phyloP scores from a whole-genome alignment of 345 rosid genomes.

The Toxicodendron radicans region DNA sequence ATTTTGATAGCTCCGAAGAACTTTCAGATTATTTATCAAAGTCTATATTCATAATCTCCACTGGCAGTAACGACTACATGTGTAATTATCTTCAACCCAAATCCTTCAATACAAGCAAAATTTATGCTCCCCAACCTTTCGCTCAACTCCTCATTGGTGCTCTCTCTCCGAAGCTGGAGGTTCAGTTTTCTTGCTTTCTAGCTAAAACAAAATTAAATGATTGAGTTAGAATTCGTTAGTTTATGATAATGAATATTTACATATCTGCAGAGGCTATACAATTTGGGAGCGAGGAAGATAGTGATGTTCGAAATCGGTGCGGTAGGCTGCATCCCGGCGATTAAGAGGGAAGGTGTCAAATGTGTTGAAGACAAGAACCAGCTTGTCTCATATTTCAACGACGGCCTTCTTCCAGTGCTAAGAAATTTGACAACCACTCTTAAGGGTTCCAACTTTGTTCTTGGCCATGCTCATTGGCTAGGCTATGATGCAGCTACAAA shows the following conservation, averaged over 20 bases:
- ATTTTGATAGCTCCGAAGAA: conserved; percentile 17
- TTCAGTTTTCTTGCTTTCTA: conserved; percentile 4
- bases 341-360: conserved; percentile 27
- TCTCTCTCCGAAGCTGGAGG: conserved; percentile 33
- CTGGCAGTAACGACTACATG: conserved; percentile 49
- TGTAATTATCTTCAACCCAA: conserved; percentile 15
- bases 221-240: neutral
- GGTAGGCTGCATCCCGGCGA: conserved; percentile 46
- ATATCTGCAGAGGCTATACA: conserved; percentile 30
- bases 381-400: conserved; percentile 31
- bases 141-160: conserved; percentile 28
- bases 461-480: conserved; percentile 23
- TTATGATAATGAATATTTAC: no score
- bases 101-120: conserved; percentile 1
- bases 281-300: conserved; percentile 43
- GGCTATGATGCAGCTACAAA: conserved; percentile 36
- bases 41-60: conserved; percentile 34
- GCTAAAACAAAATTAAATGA: no score
- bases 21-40: conserved; percentile 29
- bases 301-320: conserved; percentile 48
- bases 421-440: conserved; percentile 32
- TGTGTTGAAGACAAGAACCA: conserved; percentile 38
- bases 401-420: conserved; percentile 28
- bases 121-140: conserved; percentile 26
- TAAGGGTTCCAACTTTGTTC: conserved; percentile 29